Evolutionary conservation across 2,329 filamentous ascomycete genomes (phyloP), one percentile per base, ranked within the genome.

Genomic region (Exophiala mesophila): DNA sequence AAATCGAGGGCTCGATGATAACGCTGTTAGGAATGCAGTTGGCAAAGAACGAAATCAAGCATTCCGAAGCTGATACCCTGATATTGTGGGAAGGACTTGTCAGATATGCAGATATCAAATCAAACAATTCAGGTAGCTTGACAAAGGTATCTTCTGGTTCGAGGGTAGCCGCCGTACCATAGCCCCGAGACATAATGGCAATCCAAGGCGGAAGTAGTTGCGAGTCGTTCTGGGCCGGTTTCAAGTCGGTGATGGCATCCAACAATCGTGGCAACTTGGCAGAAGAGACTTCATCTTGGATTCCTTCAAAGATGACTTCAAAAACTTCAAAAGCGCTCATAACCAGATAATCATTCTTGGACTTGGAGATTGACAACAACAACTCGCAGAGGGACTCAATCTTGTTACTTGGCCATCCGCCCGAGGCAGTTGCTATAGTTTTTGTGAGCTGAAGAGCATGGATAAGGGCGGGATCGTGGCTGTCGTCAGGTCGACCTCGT

Each of bases 311-410:
- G 32, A 97, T 94, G 63, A 94, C 84, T 63, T 98, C 92, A 57
- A 98, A 98, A 3, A 97, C 90, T 53, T 96, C 90, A 57, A 98
- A 96, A 0, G 89, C 85, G 8, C 87, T 84, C 83, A 97, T 94
- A 21, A 89, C 94, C 72, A 98, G 82, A 63, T 90, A 94, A 62
- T 97, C 89, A 62, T 94, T 96, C 63, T 81, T 92, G 6, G 85
- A 89, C 59, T 83, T 83, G 20, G 90, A 90, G 49, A 97, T 94
- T 54, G 82, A 81, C 54, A 98, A 78, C 44, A 98, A 70, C 40
- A 95, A 70, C 64, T 97, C 89, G 63, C 89, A 96, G 23, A 98
- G 71, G 2, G 83, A 74, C 66, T 98, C 92, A 41, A 96, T 94
- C 68, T 94, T 95, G 70, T 85, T 88, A 69, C 85, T 95, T 1